Evolutionary conservation across 179 eudicot species (phyloP).

Genomic region (Silene vulgaris): DNA sequence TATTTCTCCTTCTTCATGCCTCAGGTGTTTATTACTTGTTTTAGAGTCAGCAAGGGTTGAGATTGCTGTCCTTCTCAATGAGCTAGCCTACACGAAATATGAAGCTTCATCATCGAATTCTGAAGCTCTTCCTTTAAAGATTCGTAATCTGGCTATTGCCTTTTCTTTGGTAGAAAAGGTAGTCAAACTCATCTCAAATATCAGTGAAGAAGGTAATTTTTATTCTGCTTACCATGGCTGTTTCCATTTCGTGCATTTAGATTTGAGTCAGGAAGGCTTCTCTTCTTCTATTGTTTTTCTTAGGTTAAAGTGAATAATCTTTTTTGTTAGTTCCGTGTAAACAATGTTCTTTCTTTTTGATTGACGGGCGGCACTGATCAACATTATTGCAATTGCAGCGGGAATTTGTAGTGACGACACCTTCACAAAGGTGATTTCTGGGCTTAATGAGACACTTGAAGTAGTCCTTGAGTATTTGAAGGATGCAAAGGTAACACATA

Average conservation of each 20-base stretch:
- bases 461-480: slow-evolving; percentile 77
- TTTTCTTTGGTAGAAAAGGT: slow-evolving; percentile 72
- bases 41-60: slow-evolving; percentile 91
- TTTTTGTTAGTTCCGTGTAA: not conserved
- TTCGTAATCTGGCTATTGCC: slow-evolving; percentile 53
- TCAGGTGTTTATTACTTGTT: slow-evolving; percentile 79
- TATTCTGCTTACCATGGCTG: not conserved
- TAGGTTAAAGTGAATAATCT: not conserved
- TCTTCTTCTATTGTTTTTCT: not conserved
- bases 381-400: slow-evolving; percentile 28
- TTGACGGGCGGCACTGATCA: not conserved
- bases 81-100: slow-evolving; percentile 68
- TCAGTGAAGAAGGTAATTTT: slow-evolving; percentile 58
- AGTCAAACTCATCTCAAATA: slow-evolving; percentile 62
- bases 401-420: slow-evolving; percentile 52
- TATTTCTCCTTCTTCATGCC: slow-evolving; percentile 20
- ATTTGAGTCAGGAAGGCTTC: slow-evolving; percentile 1
- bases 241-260: not conserved
- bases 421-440: slow-evolving; percentile 56
- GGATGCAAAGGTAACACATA: slow-evolving; percentile 73
- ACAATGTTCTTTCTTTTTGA: not conserved
- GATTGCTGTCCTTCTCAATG: slow-evolving; percentile 81
- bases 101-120: slow-evolving; percentile 56
- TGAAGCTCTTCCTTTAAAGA: slow-evolving; percentile 47
- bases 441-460: slow-evolving; percentile 75